Conservation (phyloP, 2,329 filamentous ascomycete species). For the Phialemonium atrogriseum region DNA sequence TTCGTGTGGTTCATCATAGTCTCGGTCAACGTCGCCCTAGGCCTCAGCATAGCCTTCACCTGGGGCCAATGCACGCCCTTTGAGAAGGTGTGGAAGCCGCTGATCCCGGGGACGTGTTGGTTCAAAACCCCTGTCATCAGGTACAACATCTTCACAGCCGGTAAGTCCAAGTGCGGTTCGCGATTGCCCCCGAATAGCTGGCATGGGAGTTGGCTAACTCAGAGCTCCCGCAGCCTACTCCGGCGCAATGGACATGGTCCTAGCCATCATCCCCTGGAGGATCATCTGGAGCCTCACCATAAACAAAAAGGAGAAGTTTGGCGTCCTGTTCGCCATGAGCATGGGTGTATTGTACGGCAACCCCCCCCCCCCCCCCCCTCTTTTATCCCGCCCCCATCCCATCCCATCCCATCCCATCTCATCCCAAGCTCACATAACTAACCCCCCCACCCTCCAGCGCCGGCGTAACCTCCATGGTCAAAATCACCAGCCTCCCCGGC, state of each 20-base stretch:
- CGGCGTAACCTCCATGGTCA: conserved; percentile 15
- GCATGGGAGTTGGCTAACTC: background rate
- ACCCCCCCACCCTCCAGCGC: conserved; percentile 9
- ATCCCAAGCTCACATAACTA: background rate
- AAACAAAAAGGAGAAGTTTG: conserved; percentile 29
- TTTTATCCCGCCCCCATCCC: background rate
- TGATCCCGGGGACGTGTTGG: conserved; percentile 21
- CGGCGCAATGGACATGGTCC: conserved; percentile 27
- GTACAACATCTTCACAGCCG: conserved; percentile 23
- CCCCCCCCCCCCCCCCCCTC: background rate
- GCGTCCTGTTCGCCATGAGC: conserved; percentile 32
- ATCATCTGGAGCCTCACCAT: conserved; percentile 31
- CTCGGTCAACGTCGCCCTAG: conserved; percentile 17
- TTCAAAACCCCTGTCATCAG: conserved; percentile 16
- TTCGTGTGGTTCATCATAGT: conserved; percentile 21
- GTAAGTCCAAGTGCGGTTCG: conserved; percentile 11
- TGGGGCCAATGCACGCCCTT: conserved; percentile 22
- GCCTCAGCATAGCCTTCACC: conserved; percentile 17
- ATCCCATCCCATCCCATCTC: background rate
- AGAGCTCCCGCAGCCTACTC: conserved; percentile 22
- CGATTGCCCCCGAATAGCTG: background rate
- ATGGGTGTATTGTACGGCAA: conserved; percentile 30
- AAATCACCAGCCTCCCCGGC: conserved; percentile 14
- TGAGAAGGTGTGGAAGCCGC: conserved; percentile 19
- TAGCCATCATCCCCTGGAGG: conserved; percentile 31